Base-by-base conservation (phyloP, 1,284 basidiomycete species). In the Paramarasmius palmivorus region DNA sequence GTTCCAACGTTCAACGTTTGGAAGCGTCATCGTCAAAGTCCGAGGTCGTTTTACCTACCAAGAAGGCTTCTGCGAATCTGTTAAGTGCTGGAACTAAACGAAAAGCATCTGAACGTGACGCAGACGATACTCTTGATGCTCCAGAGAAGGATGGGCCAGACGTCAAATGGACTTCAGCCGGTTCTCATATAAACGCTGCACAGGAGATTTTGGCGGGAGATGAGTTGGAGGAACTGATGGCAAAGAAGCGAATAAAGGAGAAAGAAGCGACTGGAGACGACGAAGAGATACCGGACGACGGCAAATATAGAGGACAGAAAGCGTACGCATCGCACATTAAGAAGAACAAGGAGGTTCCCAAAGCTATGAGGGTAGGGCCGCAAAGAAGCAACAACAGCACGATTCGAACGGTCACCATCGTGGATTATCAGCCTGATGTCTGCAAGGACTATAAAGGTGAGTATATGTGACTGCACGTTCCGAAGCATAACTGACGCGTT, bases 401-500 rank as follows among this genome's bases (percentile, higher is more conserved):
- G 55, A 95, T 99, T 60, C 83, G 94, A 53, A 95, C 92, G 1
- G 95, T 98, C 51, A 98, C 96, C 0, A 87, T 98, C 53, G 83
- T 94, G 48, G 97, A 99, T 76, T 99, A 98, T 73, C 97, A 99
- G 73, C 96, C 97, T 2, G 96, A 98, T 66, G 93, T 98, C 19
- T 99, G 97, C 74, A 99, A 99, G 71, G 95, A 98, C 72, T 99
- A 99, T 74, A 98, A 98, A 84, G 92, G 92, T 92, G 59, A 55
- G 82, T 75, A 35, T 38, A 10, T 26, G 20, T 41, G 58, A 36
- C 51, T 25, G 47, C 49, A 34, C 38, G 50, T 48, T 35, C 23
- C 45, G 56, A 45, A 49, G 59, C 5, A 29, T 32, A 45, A 52
- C 60, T 63, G 55, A 61, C 61, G 63, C 57, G 63, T 58, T 48